Evolutionary conservation across 2,329 filamentous ascomycete genomes (phyloP).

Genomic region (Penicillium sp.): DNA sequence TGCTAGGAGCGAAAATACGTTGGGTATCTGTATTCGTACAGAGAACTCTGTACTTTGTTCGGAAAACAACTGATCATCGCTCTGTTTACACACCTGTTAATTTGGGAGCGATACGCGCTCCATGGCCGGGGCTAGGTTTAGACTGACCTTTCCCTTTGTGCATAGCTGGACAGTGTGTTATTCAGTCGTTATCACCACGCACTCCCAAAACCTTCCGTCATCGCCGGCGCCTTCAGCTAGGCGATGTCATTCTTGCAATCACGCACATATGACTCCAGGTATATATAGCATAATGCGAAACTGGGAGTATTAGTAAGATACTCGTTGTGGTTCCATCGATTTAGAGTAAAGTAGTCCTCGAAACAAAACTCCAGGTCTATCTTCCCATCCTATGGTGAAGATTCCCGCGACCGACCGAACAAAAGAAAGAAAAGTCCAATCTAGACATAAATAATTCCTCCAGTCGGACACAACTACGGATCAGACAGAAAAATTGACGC

Average conservation of each 20-base stretch:
- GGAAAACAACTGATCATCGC: background rate
- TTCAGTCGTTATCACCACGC: conserved; percentile 4
- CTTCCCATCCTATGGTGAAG: conserved; percentile 16
- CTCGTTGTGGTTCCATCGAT: conserved; percentile 2
- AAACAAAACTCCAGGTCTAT: conserved; percentile 10
- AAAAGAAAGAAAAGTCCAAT: conserved; percentile 16
- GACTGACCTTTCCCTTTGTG: background rate
- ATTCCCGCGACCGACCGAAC: conserved; percentile 4
- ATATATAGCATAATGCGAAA: background rate
- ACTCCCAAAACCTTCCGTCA: background rate
- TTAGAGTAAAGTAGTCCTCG: conserved; percentile 25
- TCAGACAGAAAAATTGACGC: background rate
- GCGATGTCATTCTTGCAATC: conserved; percentile 6
- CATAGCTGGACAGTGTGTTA: background rate
- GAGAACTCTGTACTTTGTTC: background rate
- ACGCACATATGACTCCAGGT: background rate
- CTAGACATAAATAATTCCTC: conserved; percentile 2
- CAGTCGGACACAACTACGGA: background rate
- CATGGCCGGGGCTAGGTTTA: background rate
- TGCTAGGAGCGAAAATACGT: background rate
- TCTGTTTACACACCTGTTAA: background rate
- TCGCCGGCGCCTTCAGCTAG: background rate
- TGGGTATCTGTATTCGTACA: background rate
- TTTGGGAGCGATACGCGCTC: too few species aligned
- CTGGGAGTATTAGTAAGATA: background rate